A percentile compares a stretch with the other conserved stretches of the same genome.
These are phyloP conservation scores for Eutypa lata DNA, from an alignment of 2,329 filamentous ascomycete genomes.

Conservation along the genomic window DNA sequence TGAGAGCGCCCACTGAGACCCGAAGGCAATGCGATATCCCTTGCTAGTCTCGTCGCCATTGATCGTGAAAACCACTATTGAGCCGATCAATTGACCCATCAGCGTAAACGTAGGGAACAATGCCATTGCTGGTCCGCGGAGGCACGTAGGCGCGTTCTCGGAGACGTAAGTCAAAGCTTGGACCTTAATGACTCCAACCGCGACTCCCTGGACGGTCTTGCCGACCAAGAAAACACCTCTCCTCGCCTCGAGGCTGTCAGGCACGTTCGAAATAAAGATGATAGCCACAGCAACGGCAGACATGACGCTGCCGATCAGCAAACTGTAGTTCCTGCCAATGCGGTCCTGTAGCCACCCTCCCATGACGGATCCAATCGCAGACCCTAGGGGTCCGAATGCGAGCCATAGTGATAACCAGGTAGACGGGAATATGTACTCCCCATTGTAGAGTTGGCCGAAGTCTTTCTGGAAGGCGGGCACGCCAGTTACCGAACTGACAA, in stretches of 20 bases:
- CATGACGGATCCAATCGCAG: conserved; percentile 33
- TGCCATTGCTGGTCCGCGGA: conserved; percentile 45
- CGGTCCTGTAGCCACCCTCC: conserved; percentile 39
- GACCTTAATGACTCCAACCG: conserved; percentile 42
- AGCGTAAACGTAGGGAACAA: conserved; percentile 48
- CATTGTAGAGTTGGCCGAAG: conserved; percentile 30
- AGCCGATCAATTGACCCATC: conserved; percentile 45
- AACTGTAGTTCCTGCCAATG: conserved; percentile 33
- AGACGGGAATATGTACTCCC: conserved; percentile 36
- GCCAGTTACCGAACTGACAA: conserved; percentile 5
- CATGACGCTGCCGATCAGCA: conserved; percentile 33
- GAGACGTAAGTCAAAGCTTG: conserved; percentile 46
- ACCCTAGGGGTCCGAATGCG: conserved; percentile 34
- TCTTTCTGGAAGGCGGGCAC: conserved; percentile 16
- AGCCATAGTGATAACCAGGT: conserved; percentile 44
- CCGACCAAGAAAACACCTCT: conserved; percentile 38
- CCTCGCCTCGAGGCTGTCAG: conserved; percentile 16
- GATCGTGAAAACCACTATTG: conserved; percentile 37
- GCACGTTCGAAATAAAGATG: conserved; percentile 30
- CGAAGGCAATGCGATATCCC: conserved; percentile 40
- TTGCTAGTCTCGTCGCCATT: conserved; percentile 19
- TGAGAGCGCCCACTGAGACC: conserved; percentile 42
- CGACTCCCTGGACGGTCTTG: conserved; percentile 42
- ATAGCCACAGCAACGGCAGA: conserved; percentile 35
- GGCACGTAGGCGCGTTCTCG: conserved; percentile 42